Percentiles rank a stretch among this genome's conserved stretches.
Evolutionary conservation across 306 rosid genomes (phyloP).

Genomic region (Vigna trinervia): DNA sequence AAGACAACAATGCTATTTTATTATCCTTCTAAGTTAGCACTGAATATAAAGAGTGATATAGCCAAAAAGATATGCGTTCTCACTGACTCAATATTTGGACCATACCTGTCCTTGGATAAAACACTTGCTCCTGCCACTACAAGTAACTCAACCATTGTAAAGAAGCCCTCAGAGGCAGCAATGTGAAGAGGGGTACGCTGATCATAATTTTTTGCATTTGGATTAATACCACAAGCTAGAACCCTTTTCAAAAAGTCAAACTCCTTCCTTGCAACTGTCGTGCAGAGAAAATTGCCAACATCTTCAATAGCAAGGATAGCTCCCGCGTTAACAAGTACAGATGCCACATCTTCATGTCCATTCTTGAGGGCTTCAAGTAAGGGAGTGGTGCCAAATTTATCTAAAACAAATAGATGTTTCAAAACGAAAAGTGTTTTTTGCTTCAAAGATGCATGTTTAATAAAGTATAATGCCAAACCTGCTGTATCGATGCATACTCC

Average conservation of each 20-base stretch:
- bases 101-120: constrained; percentile 67
- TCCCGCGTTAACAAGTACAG: constrained; percentile 59
- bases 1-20: not conserved
- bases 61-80: not conserved
- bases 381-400: constrained; percentile 71
- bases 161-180: constrained; percentile 70
- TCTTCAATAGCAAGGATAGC: constrained; percentile 62
- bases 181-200: constrained; percentile 66
- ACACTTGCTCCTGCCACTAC: constrained; percentile 73
- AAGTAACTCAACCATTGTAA: constrained; percentile 54
- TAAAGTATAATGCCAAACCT: constrained; percentile 51
- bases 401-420: constrained; percentile 42
- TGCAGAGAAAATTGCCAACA: constrained; percentile 65
- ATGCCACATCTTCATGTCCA: constrained; percentile 62
- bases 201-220: constrained; percentile 71
- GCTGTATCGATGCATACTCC: constrained; percentile 50
- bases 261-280: constrained; percentile 54
- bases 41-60: constrained; percentile 6
- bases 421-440: constrained; percentile 19
- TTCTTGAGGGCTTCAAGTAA: constrained; percentile 74
- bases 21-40: constrained; percentile 11
- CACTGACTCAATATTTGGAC: not conserved
- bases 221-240: constrained; percentile 59
- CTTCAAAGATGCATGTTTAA: constrained; percentile 11
- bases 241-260: constrained; percentile 53